Base-by-base conservation (phyloP, 257 asterid species). In the Fraxinus anomala region DNA sequence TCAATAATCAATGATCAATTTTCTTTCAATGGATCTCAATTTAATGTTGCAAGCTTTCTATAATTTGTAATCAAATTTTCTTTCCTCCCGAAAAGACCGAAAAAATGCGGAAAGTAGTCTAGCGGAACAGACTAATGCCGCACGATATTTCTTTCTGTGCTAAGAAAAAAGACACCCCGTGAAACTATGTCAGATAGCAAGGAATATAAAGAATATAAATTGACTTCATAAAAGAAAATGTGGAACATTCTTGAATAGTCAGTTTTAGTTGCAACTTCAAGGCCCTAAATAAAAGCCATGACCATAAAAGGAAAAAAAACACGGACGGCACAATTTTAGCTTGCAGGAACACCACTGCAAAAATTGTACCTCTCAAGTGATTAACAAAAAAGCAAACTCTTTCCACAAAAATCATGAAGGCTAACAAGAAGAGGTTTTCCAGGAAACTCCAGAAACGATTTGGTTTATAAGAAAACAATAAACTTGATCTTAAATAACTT, bases 221-320 rank as follows among this genome's bases (percentile, higher is more conserved):
- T 40, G 21, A 72, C 56, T 51, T 68, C 59, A 51, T 17, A 28
- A 34, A 73, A 28, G 63, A 54, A 21, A 47, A 30, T 31, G 72
- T 9, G 44, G 72, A 39, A 79, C 51, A 70, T 42, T 42, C 76
- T 44, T 24, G 73, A 61, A 82, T 37, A 17, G 23, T n/a, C 44
- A 4, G 36, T 74, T 68, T 37, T 74, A 56, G 30, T 14, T 36
- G 56, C 28, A 12, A 42, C 17, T 42, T 42, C 17, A 42, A 42
- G 51, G 17, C 17, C 17, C 1, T 39, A 39, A 39, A 39, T 39
- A 39, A 12, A 39, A 39, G 44, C 9, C 44, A 9, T 39, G 44
- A 37, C 42, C 42, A 37, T 7, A 37, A 37, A 37, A 37, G 1
- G 1, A 7, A 7, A 37, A 33, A 47, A 68, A 24, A 61, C 78